Base-by-base conservation (phyloP, 768 basidiomycete species). In the Pleurotus tuoliensis region DNA sequence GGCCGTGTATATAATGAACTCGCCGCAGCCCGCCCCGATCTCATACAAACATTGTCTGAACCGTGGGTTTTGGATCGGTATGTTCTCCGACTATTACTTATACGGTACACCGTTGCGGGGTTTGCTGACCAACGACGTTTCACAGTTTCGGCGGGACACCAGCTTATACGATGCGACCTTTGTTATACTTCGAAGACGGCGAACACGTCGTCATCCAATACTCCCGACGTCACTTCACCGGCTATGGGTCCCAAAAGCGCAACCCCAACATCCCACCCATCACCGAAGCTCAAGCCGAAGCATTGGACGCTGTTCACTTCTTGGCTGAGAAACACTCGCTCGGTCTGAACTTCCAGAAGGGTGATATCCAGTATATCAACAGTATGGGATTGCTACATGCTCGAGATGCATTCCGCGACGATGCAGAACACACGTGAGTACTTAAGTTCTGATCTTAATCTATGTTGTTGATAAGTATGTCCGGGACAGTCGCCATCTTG, bases 1-100 rank as follows among this genome's bases (percentile, higher is more conserved):
- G 71, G 71, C 20, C 64, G 69, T 46, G 75, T 78, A 30, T 80
- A 78, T 61, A 78, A 80, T 59, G 76, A 77, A 56, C 63, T 80
- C 7, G 78, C 76, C 24, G 70, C 68, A 7, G 77, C 73, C 9
- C 69, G 78, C 24, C 77, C 77, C 12, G 78, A 80, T 61, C 61
- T 80, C 50, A 69, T 78, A 22, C 64, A 64, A 13, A 73, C 70
- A 2, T 63, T 80, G 6, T 68, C 76, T 7, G 70, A 76, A 37
- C 72, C 72, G 16, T 80, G 77, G 77, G 67, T 70, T 0, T 60
- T 77, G n/a, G 78, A 80, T 57, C 71, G 70, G 79, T 41, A 22
- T 34, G 30, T 8, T 34, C 0, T 18, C n/a, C 2, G 24, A 4
- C 18, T 40, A 5, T 40, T 9, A 12, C 27, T 25, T 56, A 51